These are phyloP conservation scores for Ilex asprella DNA, from an alignment of 257 asterid species.

Conservation along the genomic window DNA sequence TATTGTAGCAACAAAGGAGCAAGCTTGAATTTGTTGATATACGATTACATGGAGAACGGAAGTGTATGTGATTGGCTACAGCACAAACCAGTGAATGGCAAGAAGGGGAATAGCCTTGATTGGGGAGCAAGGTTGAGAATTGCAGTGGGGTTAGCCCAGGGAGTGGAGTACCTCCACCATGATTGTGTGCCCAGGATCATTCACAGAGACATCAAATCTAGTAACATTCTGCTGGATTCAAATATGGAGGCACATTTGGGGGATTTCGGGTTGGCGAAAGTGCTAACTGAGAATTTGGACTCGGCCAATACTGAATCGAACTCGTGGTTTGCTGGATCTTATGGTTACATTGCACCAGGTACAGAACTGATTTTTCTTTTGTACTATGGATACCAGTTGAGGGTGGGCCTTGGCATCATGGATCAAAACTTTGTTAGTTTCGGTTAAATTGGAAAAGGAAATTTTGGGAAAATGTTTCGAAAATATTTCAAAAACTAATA, in stretches of 20 bases:
- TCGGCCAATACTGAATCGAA: constrained; percentile 68
- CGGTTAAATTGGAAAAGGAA: too few species aligned
- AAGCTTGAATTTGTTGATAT: constrained; percentile 64
- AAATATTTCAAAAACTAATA: too few species aligned
- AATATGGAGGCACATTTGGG: constrained; percentile 92
- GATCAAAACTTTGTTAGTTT: too few species aligned
- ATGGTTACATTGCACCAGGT: constrained; percentile 85
- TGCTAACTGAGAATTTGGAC: constrained; percentile 41
- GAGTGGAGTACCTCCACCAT: constrained; percentile 88
- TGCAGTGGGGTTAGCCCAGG: constrained; percentile 84
- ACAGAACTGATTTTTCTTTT: constrained; percentile 2
- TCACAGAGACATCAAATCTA: constrained; percentile 13
- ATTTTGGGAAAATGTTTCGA: too few species aligned
- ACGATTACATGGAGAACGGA: constrained; percentile 81
- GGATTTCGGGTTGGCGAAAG: constrained; percentile 87
- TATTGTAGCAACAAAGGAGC: constrained; percentile 60
- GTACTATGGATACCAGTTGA: too few species aligned
- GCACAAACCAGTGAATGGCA: constrained; percentile 37
- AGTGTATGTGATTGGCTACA: constrained; percentile 35
- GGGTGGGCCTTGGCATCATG: too few species aligned
- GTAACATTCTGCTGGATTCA: constrained; percentile 68
- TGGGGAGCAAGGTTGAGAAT: constrained; percentile 74
- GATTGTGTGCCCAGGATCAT: constrained; percentile 32
- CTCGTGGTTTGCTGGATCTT: constrained; percentile 31
- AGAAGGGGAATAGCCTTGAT: constrained; percentile 48